These are phyloP conservation scores for Dorcoceras hygrometricum DNA, from an alignment of 257 asterid species.

Conservation along the genomic window DNA sequence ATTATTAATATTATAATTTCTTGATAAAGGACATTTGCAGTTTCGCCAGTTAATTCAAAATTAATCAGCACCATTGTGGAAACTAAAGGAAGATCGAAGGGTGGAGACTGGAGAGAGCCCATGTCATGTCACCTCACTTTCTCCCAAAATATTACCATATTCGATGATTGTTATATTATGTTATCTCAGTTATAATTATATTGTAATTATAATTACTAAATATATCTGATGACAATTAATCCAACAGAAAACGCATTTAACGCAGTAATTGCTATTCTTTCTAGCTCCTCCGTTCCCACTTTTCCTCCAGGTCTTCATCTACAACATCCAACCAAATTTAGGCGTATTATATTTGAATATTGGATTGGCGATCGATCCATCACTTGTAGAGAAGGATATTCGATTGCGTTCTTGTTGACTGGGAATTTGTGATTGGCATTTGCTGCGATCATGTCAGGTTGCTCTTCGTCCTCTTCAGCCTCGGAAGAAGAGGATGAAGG, in stretches of 20 bases:
- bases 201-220: not conserved
- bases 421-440: not conserved
- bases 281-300: not conserved
- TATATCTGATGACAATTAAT: not conserved
- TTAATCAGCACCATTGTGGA: too few species aligned
- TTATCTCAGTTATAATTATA: too few species aligned
- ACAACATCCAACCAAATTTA: not conserved
- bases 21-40: too few species aligned
- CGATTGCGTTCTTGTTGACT: not conserved
- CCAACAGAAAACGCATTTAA: not conserved
- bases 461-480: slow-evolving; percentile 74
- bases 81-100: too few species aligned
- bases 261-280: not conserved
- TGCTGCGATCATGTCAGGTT: slow-evolving; percentile 42
- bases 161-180: too few species aligned
- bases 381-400: not conserved
- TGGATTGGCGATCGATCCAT: not conserved
- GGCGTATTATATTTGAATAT: not conserved
- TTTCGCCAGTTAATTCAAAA: too few species aligned
- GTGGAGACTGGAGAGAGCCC: too few species aligned
- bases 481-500: slow-evolving; percentile 93
- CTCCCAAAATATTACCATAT: too few species aligned
- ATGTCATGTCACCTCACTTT: not conserved
- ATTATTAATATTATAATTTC: too few species aligned
- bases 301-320: not conserved